These are phyloP conservation scores for Rhodotorula sp. DNA, from an alignment of 1,284 basidiomycete genomes.

Conservation along the genomic window DNA sequence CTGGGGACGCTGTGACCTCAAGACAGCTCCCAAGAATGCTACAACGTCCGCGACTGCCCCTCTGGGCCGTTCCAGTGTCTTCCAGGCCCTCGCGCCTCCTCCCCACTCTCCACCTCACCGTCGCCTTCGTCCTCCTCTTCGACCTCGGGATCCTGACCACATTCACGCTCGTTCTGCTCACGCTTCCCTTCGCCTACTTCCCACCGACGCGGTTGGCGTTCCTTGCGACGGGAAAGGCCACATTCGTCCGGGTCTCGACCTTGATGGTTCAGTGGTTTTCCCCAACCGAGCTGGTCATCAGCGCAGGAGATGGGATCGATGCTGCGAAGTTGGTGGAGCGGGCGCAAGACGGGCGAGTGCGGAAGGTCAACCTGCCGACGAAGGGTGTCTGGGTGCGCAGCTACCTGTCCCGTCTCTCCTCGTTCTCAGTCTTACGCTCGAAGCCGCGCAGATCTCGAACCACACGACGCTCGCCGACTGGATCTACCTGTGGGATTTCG, in stretches of 20 bases:
- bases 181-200: constrained; percentile 10
- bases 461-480: constrained; percentile 40
- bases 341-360: constrained; percentile 57
- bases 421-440: constrained; percentile 57
- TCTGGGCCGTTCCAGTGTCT: constrained; percentile 18
- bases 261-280: constrained; percentile 15
- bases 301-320: constrained; percentile 53
- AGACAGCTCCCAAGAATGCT: neutral
- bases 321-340: constrained; percentile 53
- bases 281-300: constrained; percentile 31
- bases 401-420: constrained; percentile 65
- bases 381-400: constrained; percentile 56
- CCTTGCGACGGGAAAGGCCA: constrained; percentile 10
- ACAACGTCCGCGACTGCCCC: neutral
- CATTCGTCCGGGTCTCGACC: constrained; percentile 23
- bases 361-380: constrained; percentile 66
- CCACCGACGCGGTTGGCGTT: neutral
- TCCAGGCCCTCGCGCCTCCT: constrained; percentile 1
- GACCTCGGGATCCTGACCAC: constrained; percentile 25
- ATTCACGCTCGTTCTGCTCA: constrained; percentile 19
- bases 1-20: neutral
- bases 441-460: constrained; percentile 24
- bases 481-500: constrained; percentile 39
- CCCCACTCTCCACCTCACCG: neutral
- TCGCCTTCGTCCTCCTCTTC: constrained; percentile 23